phyloP scores from a whole-genome alignment of 768 basidiomycete genomes.

The Boletus tylopilopsis region DNA sequence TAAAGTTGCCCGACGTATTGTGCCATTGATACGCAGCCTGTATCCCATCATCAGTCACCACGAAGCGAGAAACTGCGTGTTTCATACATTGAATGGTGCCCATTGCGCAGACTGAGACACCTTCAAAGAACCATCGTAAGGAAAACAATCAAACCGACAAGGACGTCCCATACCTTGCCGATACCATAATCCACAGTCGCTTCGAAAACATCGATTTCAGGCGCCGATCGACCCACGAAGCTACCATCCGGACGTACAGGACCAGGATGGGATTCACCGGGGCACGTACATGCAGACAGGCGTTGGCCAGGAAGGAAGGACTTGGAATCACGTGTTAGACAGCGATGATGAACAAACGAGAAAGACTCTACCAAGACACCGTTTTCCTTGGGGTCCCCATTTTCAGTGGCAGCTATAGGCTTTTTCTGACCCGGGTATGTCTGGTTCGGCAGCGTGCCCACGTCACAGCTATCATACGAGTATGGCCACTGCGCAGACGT shows the following conservation, averaged over 20 bases:
- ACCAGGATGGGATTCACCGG: slow-evolving; percentile 55
- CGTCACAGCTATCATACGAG: slow-evolving; percentile 62
- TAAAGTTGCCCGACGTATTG: slow-evolving; percentile 33
- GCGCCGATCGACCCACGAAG: slow-evolving; percentile 51
- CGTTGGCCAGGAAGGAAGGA: slow-evolving; percentile 57
- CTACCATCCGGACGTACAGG: slow-evolving; percentile 45
- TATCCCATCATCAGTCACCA: neutral
- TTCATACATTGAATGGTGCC: slow-evolving; percentile 34
- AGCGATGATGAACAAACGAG: neutral
- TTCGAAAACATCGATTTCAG: slow-evolving; percentile 61
- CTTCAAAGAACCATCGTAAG: slow-evolving; percentile 20
- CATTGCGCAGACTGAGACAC: slow-evolving; percentile 56
- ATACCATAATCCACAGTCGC: slow-evolving; percentile 34
- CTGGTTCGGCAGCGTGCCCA: slow-evolving; percentile 77
- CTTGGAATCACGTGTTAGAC: slow-evolving; percentile 8
- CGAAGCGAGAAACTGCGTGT: neutral
- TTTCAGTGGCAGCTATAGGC: slow-evolving; percentile 42
- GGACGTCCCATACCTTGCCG: slow-evolving; percentile 31
- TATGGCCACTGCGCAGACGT: slow-evolving; percentile 44
- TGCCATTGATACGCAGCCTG: slow-evolving; percentile 43
- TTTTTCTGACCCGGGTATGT: slow-evolving; percentile 42
- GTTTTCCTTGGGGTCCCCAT: slow-evolving; percentile 35
- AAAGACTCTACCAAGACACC: slow-evolving; percentile 20
- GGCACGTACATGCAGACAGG: slow-evolving; percentile 56
- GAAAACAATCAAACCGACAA: neutral